phyloP scores from a whole-genome alignment of 2,329 filamentous ascomycete genomes.

The Pestalotiopsis sp. region DNA sequence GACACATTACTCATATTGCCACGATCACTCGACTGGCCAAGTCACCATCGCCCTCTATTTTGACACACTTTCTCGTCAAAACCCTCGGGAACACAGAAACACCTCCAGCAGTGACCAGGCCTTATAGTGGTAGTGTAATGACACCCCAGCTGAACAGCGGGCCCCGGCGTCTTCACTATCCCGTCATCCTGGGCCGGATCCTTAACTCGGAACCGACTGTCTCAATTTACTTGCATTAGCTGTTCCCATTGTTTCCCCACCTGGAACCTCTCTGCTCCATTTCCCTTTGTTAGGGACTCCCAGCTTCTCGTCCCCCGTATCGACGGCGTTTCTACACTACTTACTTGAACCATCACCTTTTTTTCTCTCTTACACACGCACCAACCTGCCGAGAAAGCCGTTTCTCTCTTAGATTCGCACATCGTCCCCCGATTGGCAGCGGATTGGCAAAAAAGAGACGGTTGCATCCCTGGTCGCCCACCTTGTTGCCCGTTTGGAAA shows the following conservation, averaged over 20 bases:
- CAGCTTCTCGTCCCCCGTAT: not conserved
- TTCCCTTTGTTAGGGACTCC: slow-evolving; percentile 4
- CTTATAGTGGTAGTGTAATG: too few species aligned
- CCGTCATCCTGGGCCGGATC: slow-evolving; percentile 1
- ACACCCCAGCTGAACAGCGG: not conserved
- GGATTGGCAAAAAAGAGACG: not conserved
- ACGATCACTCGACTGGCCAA: not conserved
- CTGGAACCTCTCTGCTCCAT: not conserved
- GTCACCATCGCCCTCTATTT: not conserved
- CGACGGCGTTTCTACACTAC: not conserved
- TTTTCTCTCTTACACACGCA: not conserved
- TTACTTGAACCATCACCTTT: not conserved
- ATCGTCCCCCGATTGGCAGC: not conserved
- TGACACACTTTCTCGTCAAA: not conserved
- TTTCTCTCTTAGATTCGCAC: not conserved
- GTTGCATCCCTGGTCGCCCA: not conserved
- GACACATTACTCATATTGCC: not conserved
- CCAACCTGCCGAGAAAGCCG: slow-evolving; percentile 1
- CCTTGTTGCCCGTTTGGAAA: not conserved
- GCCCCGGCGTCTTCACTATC: not conserved
- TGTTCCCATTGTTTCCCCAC: slow-evolving; percentile 8
- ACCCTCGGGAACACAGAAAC: not conserved
- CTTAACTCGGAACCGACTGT: slow-evolving; percentile 8
- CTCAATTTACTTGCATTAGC: slow-evolving; percentile 9
- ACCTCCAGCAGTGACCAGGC: not conserved